Base-by-base conservation (phyloP, 2,329 filamentous ascomycete genomes). In the Onygenales sp. region DNA sequence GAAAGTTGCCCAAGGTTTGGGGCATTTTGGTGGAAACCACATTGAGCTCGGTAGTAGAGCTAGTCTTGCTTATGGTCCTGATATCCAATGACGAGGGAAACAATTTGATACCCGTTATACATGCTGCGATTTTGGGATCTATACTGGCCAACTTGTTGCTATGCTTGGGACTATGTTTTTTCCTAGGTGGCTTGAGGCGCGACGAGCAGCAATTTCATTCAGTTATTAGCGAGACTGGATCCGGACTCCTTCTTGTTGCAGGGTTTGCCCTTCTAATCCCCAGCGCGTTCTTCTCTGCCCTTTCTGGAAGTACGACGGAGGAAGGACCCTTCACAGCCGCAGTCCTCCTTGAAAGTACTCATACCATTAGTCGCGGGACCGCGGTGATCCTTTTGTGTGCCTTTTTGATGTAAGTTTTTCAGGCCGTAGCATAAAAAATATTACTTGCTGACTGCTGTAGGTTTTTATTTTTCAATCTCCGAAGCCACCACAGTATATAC, bases 111-210 rank as follows among this genome's bases (percentile, higher is more conserved):
- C 76, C 78, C n/a, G 86, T 93, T 60, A 88, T 94, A 61, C 82
- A 88, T 64, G 87, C 87, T 51, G 88, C 89, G 31, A 91, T 94
- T 52, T 72, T 94, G 0, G 88, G 89, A 37, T 92, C 87, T 0
- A 86, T 94, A 44, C 69, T 95, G 36, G 88, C 89, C 10, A 94
- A 89, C 34, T 79, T 93, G 71, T 71, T 94, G 44, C 75, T 94
- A 1, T 94, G 88, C 60, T 70, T 94, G 31, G 89, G 89, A 0
- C 64, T 85, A 51, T 93, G 88, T 66, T 94, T 95, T 73, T 82
- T 92, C 56, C 79, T 83, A 21, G 87, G 87, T 42, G 88, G 89
- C 7, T 59, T 92, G 37, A 74, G 76, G 52, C 80, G 84, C 34
- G 76, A 86, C 5, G 81, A 86, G 59, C 69, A 89, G 59, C 76